These are phyloP conservation scores for Eucalyptus polyanthemos DNA, from an alignment of 345 rosid species.

Conservation along the genomic window DNA sequence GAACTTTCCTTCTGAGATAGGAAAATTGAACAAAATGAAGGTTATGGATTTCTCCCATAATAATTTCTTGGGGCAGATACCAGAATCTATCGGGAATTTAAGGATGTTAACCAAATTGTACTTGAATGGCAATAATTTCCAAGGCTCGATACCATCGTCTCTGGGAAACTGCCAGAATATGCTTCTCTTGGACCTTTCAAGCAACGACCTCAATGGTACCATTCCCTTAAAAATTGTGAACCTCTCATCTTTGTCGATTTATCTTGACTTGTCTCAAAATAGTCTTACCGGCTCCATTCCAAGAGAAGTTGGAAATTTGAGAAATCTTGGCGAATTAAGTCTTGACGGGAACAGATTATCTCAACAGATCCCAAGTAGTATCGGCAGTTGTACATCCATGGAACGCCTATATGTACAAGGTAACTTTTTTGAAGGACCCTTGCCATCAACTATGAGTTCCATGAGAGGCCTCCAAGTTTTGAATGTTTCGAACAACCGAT, in stretches of 20 bases:
- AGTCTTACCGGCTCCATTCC: neutral
- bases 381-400: neutral
- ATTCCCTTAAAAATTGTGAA: neutral
- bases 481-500: neutral
- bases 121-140: neutral
- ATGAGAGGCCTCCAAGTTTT: neutral
- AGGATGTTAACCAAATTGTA: neutral
- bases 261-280: fast-evolving
- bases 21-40: neutral
- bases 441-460: neutral
- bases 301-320: neutral
- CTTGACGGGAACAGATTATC: neutral
- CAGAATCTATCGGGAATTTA: neutral
- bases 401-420: neutral
- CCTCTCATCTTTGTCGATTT: neutral
- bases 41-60: fast-evolving
- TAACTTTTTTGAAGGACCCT: neutral
- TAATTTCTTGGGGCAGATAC: neutral
- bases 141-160: neutral
- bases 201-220: fast-evolving
- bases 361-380: neutral
- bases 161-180: neutral
- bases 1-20: neutral
- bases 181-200: neutral
- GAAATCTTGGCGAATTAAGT: neutral